A percentile compares a stretch with the other conserved stretches of the same genome.
These are phyloP conservation scores for Biscutella laevigata DNA, from an alignment of 441 rosid species.

Conservation along the genomic window DNA sequence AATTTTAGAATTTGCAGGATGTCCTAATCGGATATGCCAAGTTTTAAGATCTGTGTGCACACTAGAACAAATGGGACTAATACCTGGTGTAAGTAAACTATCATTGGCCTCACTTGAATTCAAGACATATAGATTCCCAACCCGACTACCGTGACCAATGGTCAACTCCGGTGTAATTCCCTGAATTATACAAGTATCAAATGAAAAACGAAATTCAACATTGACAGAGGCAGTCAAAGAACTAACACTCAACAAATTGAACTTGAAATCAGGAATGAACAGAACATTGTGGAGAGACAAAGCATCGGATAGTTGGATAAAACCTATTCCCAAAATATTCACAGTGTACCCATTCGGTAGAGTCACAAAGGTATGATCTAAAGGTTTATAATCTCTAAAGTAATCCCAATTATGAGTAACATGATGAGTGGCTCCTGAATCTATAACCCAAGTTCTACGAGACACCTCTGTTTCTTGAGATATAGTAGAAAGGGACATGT, in stretches of 20 bases:
- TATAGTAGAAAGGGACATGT: not conserved
- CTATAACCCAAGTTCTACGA: not conserved
- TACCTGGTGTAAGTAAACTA: too few species aligned
- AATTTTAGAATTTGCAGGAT: not conserved
- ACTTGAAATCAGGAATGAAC: not conserved
- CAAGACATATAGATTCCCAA: not conserved
- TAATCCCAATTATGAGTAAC: too few species aligned
- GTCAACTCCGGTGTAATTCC: not conserved
- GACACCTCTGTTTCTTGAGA: not conserved
- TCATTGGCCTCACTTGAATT: too few species aligned
- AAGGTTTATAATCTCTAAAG: not conserved
- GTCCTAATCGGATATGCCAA: too few species aligned
- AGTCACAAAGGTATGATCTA: not conserved
- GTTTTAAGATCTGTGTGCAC: too few species aligned
- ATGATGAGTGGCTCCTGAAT: too few species aligned
- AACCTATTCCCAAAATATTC: not conserved
- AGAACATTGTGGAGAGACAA: not conserved
- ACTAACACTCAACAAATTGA: not conserved
- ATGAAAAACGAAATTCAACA: too few species aligned
- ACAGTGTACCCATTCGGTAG: not conserved
- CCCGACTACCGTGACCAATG: not conserved
- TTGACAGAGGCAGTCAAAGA: too few species aligned
- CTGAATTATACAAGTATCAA: not conserved
- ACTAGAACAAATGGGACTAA: too few species aligned
- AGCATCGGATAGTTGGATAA: not conserved